Evolutionary conservation across 2,329 filamentous ascomycete genomes (phyloP).

Genomic region (Aspergillus sp.): DNA sequence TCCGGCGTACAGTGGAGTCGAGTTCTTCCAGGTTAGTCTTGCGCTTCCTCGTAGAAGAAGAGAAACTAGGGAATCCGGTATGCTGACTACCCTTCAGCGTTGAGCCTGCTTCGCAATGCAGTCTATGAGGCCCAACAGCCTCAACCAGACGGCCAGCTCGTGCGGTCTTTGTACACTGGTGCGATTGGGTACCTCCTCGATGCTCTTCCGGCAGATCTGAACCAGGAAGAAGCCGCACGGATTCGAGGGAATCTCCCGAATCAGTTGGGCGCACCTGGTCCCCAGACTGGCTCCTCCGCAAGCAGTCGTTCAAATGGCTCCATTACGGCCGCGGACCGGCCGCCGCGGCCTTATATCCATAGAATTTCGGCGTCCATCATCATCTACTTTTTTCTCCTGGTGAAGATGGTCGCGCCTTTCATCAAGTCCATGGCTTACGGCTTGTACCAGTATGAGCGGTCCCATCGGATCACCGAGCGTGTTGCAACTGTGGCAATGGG

Average conservation of each 20-base stretch:
- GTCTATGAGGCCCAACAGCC: conserved; percentile 34
- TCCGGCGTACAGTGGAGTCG: conserved; percentile 37
- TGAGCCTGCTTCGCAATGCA: conserved; percentile 36
- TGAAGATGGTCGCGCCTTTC: conserved; percentile 63
- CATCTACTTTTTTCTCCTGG: conserved; percentile 57
- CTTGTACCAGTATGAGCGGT: conserved; percentile 62
- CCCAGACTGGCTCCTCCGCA: not conserved
- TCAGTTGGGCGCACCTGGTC: conserved; percentile 16
- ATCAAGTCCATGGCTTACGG: conserved; percentile 54
- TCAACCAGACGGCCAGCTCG: conserved; percentile 29
- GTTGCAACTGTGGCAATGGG: conserved; percentile 53
- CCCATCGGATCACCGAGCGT: conserved; percentile 63
- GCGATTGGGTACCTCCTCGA: conserved; percentile 39
- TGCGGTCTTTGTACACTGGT: conserved; percentile 35
- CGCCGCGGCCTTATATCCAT: conserved; percentile 54
- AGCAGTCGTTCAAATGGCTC: not conserved
- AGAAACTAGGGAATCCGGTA: not conserved
- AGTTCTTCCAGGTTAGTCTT: conserved; percentile 30
- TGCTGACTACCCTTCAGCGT: conserved; percentile 23
- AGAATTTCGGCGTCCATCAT: conserved; percentile 57
- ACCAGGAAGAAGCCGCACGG: conserved; percentile 26
- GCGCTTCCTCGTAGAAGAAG: not conserved
- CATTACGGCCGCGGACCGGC: not conserved
- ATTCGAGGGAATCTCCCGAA: conserved; percentile 29
- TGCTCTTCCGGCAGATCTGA: conserved; percentile 32